Percentiles rank a stretch among this genome's conserved stretches.
phyloP scores from a whole-genome alignment of 2,329 filamentous ascomycete species.

The Trichophyton schoenleinii region DNA sequence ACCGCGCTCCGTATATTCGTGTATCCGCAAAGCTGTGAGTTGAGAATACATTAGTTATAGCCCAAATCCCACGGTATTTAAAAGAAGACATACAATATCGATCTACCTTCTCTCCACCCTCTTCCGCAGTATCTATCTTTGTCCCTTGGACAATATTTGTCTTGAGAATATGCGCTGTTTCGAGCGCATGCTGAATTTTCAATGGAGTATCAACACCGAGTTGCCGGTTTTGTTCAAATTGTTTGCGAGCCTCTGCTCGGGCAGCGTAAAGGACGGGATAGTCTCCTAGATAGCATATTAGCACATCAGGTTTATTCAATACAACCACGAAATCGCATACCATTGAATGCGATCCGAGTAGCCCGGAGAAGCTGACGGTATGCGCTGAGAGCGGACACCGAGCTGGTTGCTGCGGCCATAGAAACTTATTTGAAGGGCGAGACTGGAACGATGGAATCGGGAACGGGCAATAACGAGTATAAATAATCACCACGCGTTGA shows the following conservation, averaged over 20 bases:
- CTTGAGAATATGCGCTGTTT: conserved; percentile 65
- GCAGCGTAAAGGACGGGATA: conserved; percentile 55
- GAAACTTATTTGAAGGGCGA: background rate
- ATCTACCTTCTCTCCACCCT: conserved; percentile 21
- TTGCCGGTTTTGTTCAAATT: conserved; percentile 57
- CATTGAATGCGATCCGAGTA: conserved; percentile 54
- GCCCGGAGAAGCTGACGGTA: conserved; percentile 18
- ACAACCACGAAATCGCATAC: conserved; percentile 34
- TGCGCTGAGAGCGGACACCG: conserved; percentile 19
- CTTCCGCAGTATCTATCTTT: conserved; percentile 31
- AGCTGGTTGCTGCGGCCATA: conserved; percentile 19
- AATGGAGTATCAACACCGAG: conserved; percentile 48
- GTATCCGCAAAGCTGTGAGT: conserved; percentile 64
- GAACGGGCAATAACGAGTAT: no score
- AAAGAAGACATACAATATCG: conserved; percentile 25
- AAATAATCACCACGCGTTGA: background rate
- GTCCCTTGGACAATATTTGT: conserved; percentile 82
- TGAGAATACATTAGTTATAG: conserved; percentile 6
- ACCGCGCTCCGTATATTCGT: conserved; percentile 78
- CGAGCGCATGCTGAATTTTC: conserved; percentile 65
- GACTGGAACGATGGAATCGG: no score
- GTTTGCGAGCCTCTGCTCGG: conserved; percentile 55
- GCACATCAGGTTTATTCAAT: background rate
- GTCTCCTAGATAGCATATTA: conserved; percentile 49
- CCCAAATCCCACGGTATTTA: background rate